Percentiles rank a stretch among this genome's conserved stretches.
Conservation (phyloP, 495 filamentous ascomycete genomes). For the Aspergillus saccharolyticus region DNA sequence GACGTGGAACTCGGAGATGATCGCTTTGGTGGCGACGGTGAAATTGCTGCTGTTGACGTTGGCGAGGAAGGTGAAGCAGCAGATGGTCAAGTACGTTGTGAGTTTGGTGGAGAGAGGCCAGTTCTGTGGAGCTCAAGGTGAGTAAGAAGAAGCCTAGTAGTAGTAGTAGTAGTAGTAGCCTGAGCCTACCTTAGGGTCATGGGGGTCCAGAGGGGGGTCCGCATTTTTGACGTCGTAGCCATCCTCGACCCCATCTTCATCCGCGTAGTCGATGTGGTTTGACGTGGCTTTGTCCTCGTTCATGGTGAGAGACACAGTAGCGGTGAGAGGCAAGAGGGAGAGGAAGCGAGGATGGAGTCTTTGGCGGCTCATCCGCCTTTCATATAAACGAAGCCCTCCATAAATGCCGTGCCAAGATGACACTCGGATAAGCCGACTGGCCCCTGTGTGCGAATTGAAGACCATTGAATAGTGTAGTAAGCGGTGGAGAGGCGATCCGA, state of each 20-base stretch:
- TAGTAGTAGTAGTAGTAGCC: no score
- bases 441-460: no score
- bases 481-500: neutral
- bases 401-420: neutral
- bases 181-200: slow-evolving; percentile 15
- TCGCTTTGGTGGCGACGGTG: slow-evolving; percentile 26
- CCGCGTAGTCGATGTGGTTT: neutral
- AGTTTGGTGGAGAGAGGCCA: slow-evolving; percentile 22
- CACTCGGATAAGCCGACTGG: neutral
- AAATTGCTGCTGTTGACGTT: slow-evolving; percentile 33
- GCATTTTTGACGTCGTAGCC: neutral
- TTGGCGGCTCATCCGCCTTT: neutral
- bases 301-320: neutral
- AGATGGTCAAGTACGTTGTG: slow-evolving; percentile 27
- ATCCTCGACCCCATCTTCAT: neutral
- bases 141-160: no score
- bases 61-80: slow-evolving; percentile 31
- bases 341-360: neutral
- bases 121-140: slow-evolving; percentile 16
- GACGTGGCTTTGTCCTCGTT: neutral
- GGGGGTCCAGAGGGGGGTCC: neutral
- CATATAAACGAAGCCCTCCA: neutral
- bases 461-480: no score
- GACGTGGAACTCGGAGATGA: slow-evolving; percentile 26
- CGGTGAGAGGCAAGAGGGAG: no score